Base-by-base conservation (phyloP, 192 early-diverging fungal species). In the Cetraspora pellucida region DNA sequence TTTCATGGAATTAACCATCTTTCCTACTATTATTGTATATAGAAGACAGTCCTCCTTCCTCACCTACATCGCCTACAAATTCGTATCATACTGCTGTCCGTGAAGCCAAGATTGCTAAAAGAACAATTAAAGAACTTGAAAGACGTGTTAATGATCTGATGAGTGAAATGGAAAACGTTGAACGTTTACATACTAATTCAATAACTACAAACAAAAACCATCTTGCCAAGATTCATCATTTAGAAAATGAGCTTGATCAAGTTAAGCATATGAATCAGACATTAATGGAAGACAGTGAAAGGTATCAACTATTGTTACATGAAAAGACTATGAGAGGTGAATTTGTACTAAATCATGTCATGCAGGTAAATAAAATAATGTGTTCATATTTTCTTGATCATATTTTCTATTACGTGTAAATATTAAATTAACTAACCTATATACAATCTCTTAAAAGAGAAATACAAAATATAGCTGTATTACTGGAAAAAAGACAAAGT, bases 261-360 rank as follows among this genome's bases (percentile, higher is more conserved):
- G 84, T 92, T 10, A 86, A 87, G 27, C 87, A 91, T 64, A 77
- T 94, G 61, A 92, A 92, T 75, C 84, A 83, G 75, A 83, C 88
- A 19, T 83, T 94, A 69, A 88, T 88, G 87, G 91, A 95, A 74
- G 93, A 93, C 67, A 95, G 91, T 84, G 93, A 93, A 79, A 87
- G 90, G 68, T 93, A 90, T 82, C 93, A 93, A 79, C 78, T 92
- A 55, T 80, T 95, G 47, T 77, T 95, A 79, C 91, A 92, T 75
- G 93, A 93, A 85, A 91, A 88, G 78, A 92, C 93, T 6, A 90
- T 95, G 79, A 91, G 87, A 81, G 93, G 93, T 70, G 91, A 91
- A 60, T 89, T 94, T 55, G 87, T 87, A 82, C 78, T 85, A 47
- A 87, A 87, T 13, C 82, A 82, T 7, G 84, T 85, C 27, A 85